Evolutionary conservation across 768 basidiomycete genomes (phyloP).

Genomic region (Boletus rubroflammeus): DNA sequence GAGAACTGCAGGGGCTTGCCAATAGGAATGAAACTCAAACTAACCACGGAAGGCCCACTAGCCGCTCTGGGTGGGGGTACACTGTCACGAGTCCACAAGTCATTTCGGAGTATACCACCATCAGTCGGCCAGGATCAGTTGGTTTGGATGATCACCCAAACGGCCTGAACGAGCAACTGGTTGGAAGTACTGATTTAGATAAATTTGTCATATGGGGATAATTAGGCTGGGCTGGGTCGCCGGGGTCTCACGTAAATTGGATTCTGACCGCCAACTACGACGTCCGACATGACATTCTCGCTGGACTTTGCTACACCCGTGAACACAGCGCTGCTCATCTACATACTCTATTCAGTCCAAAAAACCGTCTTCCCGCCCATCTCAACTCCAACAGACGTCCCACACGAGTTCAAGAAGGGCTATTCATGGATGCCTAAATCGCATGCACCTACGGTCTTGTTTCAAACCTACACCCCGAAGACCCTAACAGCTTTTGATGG

Average conservation of each 20-base stretch:
- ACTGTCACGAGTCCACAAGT: not conserved
- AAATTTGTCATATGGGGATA: not conserved
- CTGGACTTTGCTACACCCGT: slow-evolving; percentile 63
- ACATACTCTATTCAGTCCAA: slow-evolving; percentile 75
- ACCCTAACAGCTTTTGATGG: slow-evolving; percentile 69
- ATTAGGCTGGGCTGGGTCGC: not conserved
- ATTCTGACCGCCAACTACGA: slow-evolving; percentile 15
- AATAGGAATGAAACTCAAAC: not conserved
- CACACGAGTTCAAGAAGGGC: slow-evolving; percentile 70
- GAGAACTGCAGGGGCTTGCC: not conserved
- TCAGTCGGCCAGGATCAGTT: too few relatives aligned
- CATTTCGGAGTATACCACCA: not conserved
- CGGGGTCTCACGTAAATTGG: slow-evolving; percentile 21
- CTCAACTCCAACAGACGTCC: slow-evolving; percentile 45
- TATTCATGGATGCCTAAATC: slow-evolving; percentile 92
- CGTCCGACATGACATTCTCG: slow-evolving; percentile 36
- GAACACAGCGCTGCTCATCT: slow-evolving; percentile 74
- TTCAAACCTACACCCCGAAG: slow-evolving; percentile 74
- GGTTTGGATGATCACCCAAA: too few relatives aligned
- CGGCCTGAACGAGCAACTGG: too few relatives aligned
- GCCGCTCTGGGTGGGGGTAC: not conserved
- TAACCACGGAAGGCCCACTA: not conserved
- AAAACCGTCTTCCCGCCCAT: slow-evolving; percentile 70
- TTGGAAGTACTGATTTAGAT: too few relatives aligned
- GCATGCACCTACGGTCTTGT: slow-evolving; percentile 77